These are phyloP conservation scores for Hyphodiscus hymeniophilus DNA, from an alignment of 495 filamentous ascomycete species.

Conservation along the genomic window DNA sequence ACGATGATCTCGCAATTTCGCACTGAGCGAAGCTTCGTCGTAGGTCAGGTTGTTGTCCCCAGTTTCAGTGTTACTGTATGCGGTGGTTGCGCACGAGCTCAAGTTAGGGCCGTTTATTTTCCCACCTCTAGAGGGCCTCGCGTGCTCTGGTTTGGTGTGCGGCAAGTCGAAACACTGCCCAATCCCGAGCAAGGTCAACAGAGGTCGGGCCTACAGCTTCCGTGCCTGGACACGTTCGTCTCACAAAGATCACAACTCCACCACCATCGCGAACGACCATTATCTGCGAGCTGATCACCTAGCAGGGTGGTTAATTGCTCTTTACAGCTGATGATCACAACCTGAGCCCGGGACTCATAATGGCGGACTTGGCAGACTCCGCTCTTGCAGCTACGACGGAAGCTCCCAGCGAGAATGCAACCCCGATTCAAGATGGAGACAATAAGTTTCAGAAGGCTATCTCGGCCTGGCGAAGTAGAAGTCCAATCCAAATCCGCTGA, in stretches of 20 bases:
- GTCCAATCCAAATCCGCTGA: background rate
- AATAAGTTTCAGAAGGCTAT: slow-evolving; percentile 96
- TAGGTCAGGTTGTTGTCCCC: too few species aligned
- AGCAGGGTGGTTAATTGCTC: background rate
- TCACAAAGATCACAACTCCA: background rate
- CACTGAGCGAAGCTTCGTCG: too few species aligned
- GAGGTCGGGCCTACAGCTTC: too few species aligned
- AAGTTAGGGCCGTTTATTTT: too few species aligned
- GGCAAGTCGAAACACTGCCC: too few species aligned
- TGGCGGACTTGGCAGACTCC: slow-evolving; percentile 19
- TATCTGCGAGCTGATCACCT: slow-evolving; percentile 2
- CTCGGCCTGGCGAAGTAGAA: slow-evolving; percentile 87
- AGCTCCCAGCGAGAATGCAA: slow-evolving; percentile 2
- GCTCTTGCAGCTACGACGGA: slow-evolving; percentile 7
- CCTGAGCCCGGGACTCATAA: slow-evolving; percentile 5
- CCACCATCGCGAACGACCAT: background rate
- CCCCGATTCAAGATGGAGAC: slow-evolving; percentile 38
- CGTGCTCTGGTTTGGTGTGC: too few species aligned
- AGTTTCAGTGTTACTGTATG: too few species aligned
- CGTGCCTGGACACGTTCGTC: background rate
- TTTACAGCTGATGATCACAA: slow-evolving; percentile 6
- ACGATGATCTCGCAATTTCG: too few species aligned
- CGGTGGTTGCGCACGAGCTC: too few species aligned
- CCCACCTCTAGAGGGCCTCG: too few species aligned
- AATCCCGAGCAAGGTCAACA: too few species aligned